A percentile compares a stretch with the other conserved stretches of the same genome.
These are phyloP conservation scores for Cetraspora pellucida DNA, from an alignment of 192 early-diverging fungal genomes.

Conservation along the genomic window DNA sequence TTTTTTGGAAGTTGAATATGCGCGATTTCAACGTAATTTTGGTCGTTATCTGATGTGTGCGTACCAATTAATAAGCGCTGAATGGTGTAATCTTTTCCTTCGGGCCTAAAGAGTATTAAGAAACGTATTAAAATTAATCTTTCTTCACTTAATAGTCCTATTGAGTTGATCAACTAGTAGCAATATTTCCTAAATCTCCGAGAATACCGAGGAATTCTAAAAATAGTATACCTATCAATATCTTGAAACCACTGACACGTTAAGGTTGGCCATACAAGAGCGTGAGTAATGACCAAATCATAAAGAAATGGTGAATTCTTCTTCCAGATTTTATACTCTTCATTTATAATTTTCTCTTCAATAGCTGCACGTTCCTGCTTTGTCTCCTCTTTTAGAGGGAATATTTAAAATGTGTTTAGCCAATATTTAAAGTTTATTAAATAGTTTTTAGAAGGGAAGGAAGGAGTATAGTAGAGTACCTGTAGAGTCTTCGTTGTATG, in stretches of 20 bases:
- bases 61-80: conserved; percentile 93
- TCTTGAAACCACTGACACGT: conserved; percentile 98
- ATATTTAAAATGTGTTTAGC: background rate
- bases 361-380: conserved; percentile 33
- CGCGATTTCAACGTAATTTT: conserved; percentile 96
- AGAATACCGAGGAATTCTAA: background rate
- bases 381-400: conserved; percentile 23
- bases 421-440: background rate
- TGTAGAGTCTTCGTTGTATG: conserved; percentile 21
- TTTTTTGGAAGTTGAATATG: conserved; percentile 84
- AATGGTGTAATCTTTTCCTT: conserved; percentile 87
- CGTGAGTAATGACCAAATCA: conserved; percentile 96
- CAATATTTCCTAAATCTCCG: too few relatives aligned
- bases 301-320: conserved; percentile 99
- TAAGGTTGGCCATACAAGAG: conserved; percentile 98
- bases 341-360: conserved; percentile 88
- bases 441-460: background rate
- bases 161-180: background rate
- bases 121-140: background rate
- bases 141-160: too few relatives aligned
- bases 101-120: conserved; percentile 59
- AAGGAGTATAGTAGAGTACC: background rate
- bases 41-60: conserved; percentile 94
- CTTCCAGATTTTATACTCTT: conserved; percentile 99
- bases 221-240: conserved; percentile 69